Base-by-base conservation (phyloP, 768 basidiomycete species). In the Lentinula sp. region DNA sequence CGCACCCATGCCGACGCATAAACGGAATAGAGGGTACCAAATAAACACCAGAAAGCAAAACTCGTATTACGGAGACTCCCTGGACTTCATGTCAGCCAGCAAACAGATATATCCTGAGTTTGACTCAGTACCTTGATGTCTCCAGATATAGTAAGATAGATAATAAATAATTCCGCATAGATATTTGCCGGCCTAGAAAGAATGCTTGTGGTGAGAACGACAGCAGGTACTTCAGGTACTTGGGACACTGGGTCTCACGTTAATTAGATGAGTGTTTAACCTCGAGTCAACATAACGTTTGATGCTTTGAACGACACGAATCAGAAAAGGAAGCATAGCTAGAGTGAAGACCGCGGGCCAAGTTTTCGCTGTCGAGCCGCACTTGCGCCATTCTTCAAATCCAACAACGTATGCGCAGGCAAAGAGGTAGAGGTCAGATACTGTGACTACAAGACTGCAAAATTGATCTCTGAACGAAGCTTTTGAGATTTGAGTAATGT, bases 251-350 rank as follows among this genome's bases (percentile, higher is more conserved):
- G 35, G 39, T 66, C 74, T 52, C 59, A 92, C 95, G 69, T 99
- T 99, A 68, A 98, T 83, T 46, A 98, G 71, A 78, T 98, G 96
- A 0, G 88, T 89, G 16, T 75, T 64, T 42, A 88, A 71, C 41
- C 77, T 76, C 1, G 93, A 92, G 68, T 98, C 97, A 50, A 73
- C 74, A 69, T 89, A 98, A 75, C 96, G 94, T 64, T 88, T 88
- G 55, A 97, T 65, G 69, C 90, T 92, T 73, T 99, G 97, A 10
- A 91, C 77, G 45, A 93, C 69, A 74, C 97, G 95, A 37, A 85
- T 78, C 2, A 90, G 57, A 18, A 91, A 81, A 0, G 97, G 95
- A 1, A 95, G 63, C 8, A 79, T 66, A 5, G 82, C 81, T 6
- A 93, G 74, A 3, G 83, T 61, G 63, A 85, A 87, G 1, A 85